Percentiles rank a stretch among this genome's conserved stretches.
phyloP scores from a whole-genome alignment of 805 yeast genomes.

The Candida parachauliodes region DNA sequence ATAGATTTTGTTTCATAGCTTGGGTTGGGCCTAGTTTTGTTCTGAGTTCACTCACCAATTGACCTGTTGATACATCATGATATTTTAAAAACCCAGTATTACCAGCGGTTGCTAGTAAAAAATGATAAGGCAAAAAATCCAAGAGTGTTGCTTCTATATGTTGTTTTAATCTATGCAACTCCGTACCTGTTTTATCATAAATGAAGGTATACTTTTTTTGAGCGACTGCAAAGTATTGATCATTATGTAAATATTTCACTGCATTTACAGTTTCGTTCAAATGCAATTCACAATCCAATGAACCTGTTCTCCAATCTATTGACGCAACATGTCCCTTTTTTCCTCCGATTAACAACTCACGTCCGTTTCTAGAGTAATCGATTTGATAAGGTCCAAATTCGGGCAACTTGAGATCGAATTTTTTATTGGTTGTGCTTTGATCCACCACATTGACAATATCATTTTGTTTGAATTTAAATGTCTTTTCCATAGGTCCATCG shows the following conservation, averaged over 20 bases:
- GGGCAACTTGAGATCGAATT: conserved; percentile 65
- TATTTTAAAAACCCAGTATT: conserved; percentile 84
- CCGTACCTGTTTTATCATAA: conserved; percentile 87
- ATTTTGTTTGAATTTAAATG: conserved; percentile 77
- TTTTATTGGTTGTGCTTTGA: conserved; percentile 66
- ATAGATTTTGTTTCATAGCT: conserved; percentile 85
- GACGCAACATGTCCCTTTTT: conserved; percentile 92
- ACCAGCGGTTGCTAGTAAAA: conserved; percentile 82
- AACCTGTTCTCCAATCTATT: conserved; percentile 92
- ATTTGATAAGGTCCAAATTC: conserved; percentile 84
- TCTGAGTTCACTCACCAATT: conserved; percentile 73
- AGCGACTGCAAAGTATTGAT: conserved; percentile 93
- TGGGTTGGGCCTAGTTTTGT: conserved; percentile 90
- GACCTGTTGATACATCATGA: conserved; percentile 95
- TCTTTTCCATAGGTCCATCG: conserved; percentile 86
- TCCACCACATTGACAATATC: conserved; percentile 80
- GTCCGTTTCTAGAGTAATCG: conserved; percentile 85
- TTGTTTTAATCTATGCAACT: conserved; percentile 85
- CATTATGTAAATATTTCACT: conserved; percentile 86
- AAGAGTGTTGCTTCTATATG: conserved; percentile 81
- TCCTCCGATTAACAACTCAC: conserved; percentile 82
- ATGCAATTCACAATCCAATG: conserved; percentile 74
- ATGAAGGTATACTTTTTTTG: conserved; percentile 93
- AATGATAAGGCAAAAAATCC: conserved; percentile 92
- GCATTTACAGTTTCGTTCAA: conserved; percentile 87